Conservation (phyloP, 1,284 basidiomycete species). For the Ustilago esculenta region DNA sequence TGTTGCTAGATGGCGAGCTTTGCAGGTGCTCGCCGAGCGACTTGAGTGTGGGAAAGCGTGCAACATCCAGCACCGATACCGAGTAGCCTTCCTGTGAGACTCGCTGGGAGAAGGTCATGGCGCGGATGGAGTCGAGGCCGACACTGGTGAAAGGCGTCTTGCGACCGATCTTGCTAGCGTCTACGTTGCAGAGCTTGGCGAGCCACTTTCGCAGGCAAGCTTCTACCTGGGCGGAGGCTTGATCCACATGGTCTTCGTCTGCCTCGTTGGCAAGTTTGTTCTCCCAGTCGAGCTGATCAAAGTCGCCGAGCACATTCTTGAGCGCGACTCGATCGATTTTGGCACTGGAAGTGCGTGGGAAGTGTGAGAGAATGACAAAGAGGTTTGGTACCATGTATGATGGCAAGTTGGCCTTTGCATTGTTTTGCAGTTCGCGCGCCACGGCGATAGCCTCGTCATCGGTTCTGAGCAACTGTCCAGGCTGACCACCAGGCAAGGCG, state of each 20-base stretch:
- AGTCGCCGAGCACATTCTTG: slow-evolving; percentile 49
- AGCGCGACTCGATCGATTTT: slow-evolving; percentile 68
- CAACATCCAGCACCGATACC: slow-evolving; percentile 64
- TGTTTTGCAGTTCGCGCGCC: slow-evolving; percentile 47
- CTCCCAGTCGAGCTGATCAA: slow-evolving; percentile 64
- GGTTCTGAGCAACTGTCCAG: slow-evolving; percentile 39
- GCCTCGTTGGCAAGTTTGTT: slow-evolving; percentile 44
- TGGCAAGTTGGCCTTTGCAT: slow-evolving; percentile 52
- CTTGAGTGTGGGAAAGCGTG: slow-evolving; percentile 56
- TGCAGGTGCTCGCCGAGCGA: slow-evolving; percentile 46
- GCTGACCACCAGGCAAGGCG: slow-evolving; percentile 45
- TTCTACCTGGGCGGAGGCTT: slow-evolving; percentile 25
- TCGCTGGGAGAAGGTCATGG: slow-evolving; percentile 60
- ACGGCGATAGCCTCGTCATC: slow-evolving; percentile 51
- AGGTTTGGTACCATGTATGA: slow-evolving; percentile 66
- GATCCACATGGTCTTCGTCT: slow-evolving; percentile 19
- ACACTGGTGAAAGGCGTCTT: slow-evolving; percentile 60
- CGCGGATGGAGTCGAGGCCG: slow-evolving; percentile 64
- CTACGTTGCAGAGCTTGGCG: slow-evolving; percentile 52
- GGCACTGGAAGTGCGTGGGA: slow-evolving; percentile 67
- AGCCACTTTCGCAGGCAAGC: slow-evolving; percentile 43
- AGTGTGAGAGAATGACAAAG: slow-evolving; percentile 64
- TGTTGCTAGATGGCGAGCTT: slow-evolving; percentile 16
- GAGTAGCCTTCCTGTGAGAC: slow-evolving; percentile 49
- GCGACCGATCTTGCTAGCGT: slow-evolving; percentile 48